These are phyloP conservation scores for Brassica juncea DNA, from an alignment of 345 rosid genomes.

Conservation along the genomic window DNA sequence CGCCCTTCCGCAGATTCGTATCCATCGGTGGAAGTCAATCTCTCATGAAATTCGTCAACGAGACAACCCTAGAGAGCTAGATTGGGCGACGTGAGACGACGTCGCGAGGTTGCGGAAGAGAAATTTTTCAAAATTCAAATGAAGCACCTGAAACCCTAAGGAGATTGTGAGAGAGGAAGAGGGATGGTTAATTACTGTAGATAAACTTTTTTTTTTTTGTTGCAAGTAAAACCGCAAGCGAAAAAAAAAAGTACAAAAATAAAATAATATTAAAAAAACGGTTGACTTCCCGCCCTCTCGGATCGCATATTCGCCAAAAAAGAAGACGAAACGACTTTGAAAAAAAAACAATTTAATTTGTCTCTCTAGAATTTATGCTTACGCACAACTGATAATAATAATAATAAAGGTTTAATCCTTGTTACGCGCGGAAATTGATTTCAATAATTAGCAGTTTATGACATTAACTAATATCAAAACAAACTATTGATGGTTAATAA, in stretches of 20 bases:
- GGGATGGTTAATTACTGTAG: background rate
- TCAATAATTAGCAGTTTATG: background rate
- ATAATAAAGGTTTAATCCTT: background rate
- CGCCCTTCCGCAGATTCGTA: conserved; percentile 65
- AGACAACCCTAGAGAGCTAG: conserved; percentile 19
- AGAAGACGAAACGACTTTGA: background rate
- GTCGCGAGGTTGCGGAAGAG: background rate
- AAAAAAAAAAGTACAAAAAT: background rate
- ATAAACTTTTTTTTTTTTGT: background rate
- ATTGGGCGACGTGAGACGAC: background rate
- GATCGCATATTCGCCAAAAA: background rate
- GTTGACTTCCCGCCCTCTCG: background rate
- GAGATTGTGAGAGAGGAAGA: background rate
- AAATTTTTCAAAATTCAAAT: background rate
- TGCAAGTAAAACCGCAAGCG: background rate
- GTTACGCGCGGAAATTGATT: background rate
- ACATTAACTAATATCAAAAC: background rate
- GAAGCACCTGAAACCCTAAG: background rate
- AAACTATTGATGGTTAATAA: background rate
- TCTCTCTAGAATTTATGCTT: background rate
- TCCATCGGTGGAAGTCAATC: conserved; percentile 38
- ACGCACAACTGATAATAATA: background rate
- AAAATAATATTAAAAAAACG: background rate
- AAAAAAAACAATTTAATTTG: background rate
- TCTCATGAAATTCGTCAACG: conserved; percentile 7